Evolutionary conservation across 768 basidiomycete genomes (phyloP), one percentile per base, ranked within the genome.

Genomic region (Lanmaoa pseudosensibilis): DNA sequence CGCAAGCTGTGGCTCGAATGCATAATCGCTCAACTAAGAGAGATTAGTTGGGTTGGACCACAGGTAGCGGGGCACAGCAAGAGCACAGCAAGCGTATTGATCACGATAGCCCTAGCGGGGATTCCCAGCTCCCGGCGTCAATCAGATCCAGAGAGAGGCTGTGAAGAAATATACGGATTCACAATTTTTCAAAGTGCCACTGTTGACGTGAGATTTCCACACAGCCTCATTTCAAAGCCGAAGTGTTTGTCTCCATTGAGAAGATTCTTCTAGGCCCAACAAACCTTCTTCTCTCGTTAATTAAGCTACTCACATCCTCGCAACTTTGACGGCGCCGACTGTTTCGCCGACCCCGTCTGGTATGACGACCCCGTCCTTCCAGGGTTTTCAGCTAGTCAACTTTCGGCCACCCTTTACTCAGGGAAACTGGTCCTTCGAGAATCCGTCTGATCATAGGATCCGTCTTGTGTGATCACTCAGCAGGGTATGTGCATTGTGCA

Each of bases 261-360:
- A 30, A 30, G 6, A 30, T 30, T 8, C 27, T 30, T 30, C 27
- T 30, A 7, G 27, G 27, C 7, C 7, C 6, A 5, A 30, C 27
- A 27, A 27, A 27, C 27, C 4, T 16, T 12, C 27, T 39, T 52
- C n/a, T 21, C 34, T 44, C 6, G 38, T 25, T 12, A 44, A 43
- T 39, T 5, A n/a, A 23, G 18, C 19, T n/a, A n/a, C n/a, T 4
- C 2, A 18, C 18, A 11, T 25, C 34, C 19, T 16, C 64, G 64
- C 63, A 65, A 27, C 38, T 39, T 53, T 41, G 12, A 55, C 57
- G 51, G 64, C 60, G 58, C 64, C 64, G 64, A 65, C 47, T 15
- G 3, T 51, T 27, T 54, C 60, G 15, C 47, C 46, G 55, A 16
- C 38, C 34, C 33, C 18, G n/a, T 50, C 52, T 36, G 4, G n/a